phyloP scores from a whole-genome alignment of 805 yeast genomes.

The Wickerhamiella australiensis region DNA sequence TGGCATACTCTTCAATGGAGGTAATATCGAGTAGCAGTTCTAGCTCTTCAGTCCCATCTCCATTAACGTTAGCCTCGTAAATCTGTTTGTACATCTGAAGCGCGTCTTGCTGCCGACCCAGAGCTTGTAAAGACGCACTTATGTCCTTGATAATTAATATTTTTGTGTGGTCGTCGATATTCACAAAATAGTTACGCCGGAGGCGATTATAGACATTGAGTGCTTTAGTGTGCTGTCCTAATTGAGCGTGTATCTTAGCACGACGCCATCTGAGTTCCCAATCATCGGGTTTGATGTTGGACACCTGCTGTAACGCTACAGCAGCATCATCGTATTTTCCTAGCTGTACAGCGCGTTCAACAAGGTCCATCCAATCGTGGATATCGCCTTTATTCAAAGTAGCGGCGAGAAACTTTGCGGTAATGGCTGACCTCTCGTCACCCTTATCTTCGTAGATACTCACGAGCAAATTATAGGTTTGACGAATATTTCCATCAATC shows the following conservation, averaged over 20 bases:
- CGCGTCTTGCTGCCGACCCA: constrained; percentile 19
- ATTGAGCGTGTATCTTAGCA: constrained; percentile 31
- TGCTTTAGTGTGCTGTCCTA: constrained; percentile 23
- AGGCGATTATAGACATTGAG: constrained; percentile 21
- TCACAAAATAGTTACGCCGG: constrained; percentile 15
- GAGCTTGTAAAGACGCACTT: constrained; percentile 16
- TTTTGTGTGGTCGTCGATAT: constrained; percentile 37
- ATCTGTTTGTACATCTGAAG: constrained; percentile 7
- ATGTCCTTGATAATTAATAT: constrained; percentile 23
- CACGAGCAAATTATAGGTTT: constrained; percentile 25
- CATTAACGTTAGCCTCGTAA: neutral
- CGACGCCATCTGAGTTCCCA: constrained; percentile 67
- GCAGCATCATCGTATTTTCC: constrained; percentile 48
- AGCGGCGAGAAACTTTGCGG: constrained; percentile 40
- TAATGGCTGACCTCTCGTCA: constrained; percentile 28
- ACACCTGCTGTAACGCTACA: constrained; percentile 67
- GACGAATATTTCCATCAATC: constrained; percentile 23
- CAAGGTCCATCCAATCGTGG: constrained; percentile 77
- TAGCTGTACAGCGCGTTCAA: constrained; percentile 63
- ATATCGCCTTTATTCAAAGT: constrained; percentile 60
- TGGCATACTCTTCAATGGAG: constrained; percentile 5
- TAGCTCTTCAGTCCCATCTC: neutral
- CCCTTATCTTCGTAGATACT: constrained; percentile 39
- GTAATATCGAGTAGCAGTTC: neutral
- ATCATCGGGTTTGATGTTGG: constrained; percentile 71